These are phyloP conservation scores for Alternaria dauci DNA, from an alignment of 2,329 filamentous ascomycete species.

Conservation along the genomic window DNA sequence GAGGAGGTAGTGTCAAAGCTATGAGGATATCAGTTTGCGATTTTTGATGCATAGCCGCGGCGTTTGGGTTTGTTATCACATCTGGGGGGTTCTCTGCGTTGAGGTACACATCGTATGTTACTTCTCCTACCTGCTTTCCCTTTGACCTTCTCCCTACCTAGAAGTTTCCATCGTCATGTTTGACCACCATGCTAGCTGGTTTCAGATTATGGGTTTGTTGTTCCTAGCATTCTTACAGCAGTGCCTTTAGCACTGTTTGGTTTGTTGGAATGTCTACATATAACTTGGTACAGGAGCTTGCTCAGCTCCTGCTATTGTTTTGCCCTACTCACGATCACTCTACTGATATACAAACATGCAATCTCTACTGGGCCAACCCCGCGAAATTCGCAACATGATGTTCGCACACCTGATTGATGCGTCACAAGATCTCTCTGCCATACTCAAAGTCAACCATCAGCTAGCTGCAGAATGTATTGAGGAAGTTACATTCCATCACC, in stretches of 20 bases:
- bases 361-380: neutral
- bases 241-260: neutral
- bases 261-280: neutral
- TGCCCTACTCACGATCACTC: neutral
- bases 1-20: slow-evolving; percentile 24
- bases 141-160: neutral
- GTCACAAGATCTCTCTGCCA: neutral
- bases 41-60: slow-evolving; percentile 19
- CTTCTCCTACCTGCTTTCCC: neutral
- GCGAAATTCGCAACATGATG: neutral
- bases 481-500: neutral
- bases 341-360: neutral
- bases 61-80: slow-evolving; percentile 14
- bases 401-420: neutral
- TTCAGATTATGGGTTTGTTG: neutral
- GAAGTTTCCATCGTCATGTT: neutral
- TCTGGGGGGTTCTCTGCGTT: neutral
- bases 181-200: neutral
- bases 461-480: neutral
- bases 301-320: neutral
- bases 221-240: neutral
- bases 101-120: slow-evolving; percentile 1
- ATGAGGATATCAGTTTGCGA: slow-evolving; percentile 10
- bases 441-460: neutral
- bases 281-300: neutral